Evolutionary conservation across 306 rosid genomes (phyloP), one percentile per base, ranked within the genome.

Genomic region (Casuarina glauca): DNA sequence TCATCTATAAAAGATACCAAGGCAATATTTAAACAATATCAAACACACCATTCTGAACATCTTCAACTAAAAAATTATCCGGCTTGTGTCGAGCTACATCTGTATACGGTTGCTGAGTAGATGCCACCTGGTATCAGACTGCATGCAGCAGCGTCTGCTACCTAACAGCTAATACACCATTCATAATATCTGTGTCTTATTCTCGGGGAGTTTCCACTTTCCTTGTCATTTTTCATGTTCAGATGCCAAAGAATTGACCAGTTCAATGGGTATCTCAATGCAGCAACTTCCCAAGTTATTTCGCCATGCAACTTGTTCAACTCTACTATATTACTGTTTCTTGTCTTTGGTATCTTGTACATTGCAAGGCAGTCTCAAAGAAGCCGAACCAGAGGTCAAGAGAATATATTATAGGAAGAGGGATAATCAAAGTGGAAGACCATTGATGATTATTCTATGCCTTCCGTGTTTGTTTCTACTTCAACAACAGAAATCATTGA

Each of bases 211-310:
- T 60, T 76, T 74, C 82, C 89, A 78, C 85, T 87, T 89, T 89
- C 82, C 88, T 80, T 80, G 88, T 87, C 87, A 84, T 88, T 76
- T 80, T 73, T 72, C 49, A 82, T 80, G 86, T 79, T 84, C 87
- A 86, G 66, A 84, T 80, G 70, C 76, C 71, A 44, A 26, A 26
- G 80, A 77, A 82, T 81, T 73, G 90, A 88, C 87, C 69, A 73
- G 74, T 80, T 85, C 91, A 85, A 81, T 85, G 77, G 70, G 79
- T 76, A 79, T 82, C 73, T 70, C 80, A 6, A 70, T 71, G 50
- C 9, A 44, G 64, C 42, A 74, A 70, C 74, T 3, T 73, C 62
- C 15, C 44, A 35, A 61, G 41, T 60, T 60, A 60, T 8, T 60
- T 1, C n/a, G 3, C 17, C 68, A 5, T 61, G 7, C 44, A 61